Evolutionary conservation across 1,139 yeast genomes (phyloP).

Genomic region (Debaryomyces singareniensis): DNA sequence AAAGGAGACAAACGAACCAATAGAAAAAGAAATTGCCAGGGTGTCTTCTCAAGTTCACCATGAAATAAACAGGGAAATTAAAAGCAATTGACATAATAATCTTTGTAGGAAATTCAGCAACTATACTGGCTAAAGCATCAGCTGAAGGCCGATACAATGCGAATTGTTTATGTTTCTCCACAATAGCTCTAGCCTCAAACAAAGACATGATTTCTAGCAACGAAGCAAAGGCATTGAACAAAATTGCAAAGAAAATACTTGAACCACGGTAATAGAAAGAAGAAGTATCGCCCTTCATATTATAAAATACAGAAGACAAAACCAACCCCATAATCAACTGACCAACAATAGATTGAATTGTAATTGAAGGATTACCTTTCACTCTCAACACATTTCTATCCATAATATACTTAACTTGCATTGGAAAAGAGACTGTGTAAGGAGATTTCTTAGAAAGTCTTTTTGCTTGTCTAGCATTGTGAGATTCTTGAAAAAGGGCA

Average conservation of each 20-base stretch:
- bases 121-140: slow-evolving; percentile 55
- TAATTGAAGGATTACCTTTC: slow-evolving; percentile 25
- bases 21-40: slow-evolving; percentile 60
- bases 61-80: slow-evolving; percentile 47
- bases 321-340: slow-evolving; percentile 26
- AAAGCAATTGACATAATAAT: slow-evolving; percentile 37
- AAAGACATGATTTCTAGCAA: slow-evolving; percentile 52
- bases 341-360: slow-evolving; percentile 19
- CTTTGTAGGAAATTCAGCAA: slow-evolving; percentile 56
- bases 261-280: slow-evolving; percentile 57
- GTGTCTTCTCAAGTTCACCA: slow-evolving; percentile 47
- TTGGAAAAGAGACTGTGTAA: slow-evolving; percentile 25
- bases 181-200: slow-evolving; percentile 52
- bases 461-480: slow-evolving; percentile 24
- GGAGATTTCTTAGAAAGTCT: slow-evolving; percentile 20
- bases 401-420: slow-evolving; percentile 27
- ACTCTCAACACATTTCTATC: slow-evolving; percentile 20
- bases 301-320: slow-evolving; percentile 47
- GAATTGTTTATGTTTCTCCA: slow-evolving; percentile 56
- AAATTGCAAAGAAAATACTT: slow-evolving; percentile 48
- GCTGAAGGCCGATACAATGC: slow-evolving; percentile 63
- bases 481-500: slow-evolving; percentile 15
- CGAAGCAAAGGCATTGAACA: slow-evolving; percentile 52
- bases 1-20: slow-evolving; percentile 36
- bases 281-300: slow-evolving; percentile 37